Percentiles rank a stretch among this genome's conserved stretches.
Evolutionary conservation across 1,284 basidiomycete genomes (phyloP).

Genomic region (Stygiomarasmius scandens): DNA sequence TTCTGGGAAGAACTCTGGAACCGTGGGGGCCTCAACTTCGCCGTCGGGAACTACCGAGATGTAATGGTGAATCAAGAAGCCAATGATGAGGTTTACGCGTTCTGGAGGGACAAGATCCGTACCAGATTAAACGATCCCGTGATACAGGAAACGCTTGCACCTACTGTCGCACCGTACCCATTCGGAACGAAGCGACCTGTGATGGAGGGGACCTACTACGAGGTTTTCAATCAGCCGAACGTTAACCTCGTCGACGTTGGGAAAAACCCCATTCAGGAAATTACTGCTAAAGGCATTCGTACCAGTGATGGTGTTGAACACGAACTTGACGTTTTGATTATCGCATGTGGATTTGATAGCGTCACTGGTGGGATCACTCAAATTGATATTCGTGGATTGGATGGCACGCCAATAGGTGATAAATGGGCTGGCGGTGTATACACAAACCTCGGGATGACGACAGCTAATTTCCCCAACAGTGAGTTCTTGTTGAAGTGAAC

Average conservation of each 20-base stretch:
- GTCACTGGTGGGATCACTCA: conserved; percentile 26
- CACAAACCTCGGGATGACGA: conserved; percentile 24
- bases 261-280: conserved; percentile 22
- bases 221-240: conserved; percentile 28
- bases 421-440: conserved; percentile 26
- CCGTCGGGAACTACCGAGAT: conserved; percentile 20
- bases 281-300: conserved; percentile 21
- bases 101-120: conserved; percentile 26
- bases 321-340: conserved; percentile 23
- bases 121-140: conserved; percentile 21
- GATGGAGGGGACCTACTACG: conserved; percentile 25
- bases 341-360: conserved; percentile 29
- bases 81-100: no score
- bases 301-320: conserved; percentile 24
- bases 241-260: conserved; percentile 26
- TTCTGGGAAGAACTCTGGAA: conserved; percentile 24
- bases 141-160: conserved; percentile 28
- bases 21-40: conserved; percentile 22
- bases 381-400: conserved; percentile 24
- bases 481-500: no score
- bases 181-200: conserved; percentile 24
- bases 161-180: conserved; percentile 21
- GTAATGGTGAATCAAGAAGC: conserved; percentile 3
- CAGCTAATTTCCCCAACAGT: conserved; percentile 23
- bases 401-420: conserved; percentile 22